phyloP scores from a whole-genome alignment of 768 basidiomycete genomes.

The Boletus edulis region DNA sequence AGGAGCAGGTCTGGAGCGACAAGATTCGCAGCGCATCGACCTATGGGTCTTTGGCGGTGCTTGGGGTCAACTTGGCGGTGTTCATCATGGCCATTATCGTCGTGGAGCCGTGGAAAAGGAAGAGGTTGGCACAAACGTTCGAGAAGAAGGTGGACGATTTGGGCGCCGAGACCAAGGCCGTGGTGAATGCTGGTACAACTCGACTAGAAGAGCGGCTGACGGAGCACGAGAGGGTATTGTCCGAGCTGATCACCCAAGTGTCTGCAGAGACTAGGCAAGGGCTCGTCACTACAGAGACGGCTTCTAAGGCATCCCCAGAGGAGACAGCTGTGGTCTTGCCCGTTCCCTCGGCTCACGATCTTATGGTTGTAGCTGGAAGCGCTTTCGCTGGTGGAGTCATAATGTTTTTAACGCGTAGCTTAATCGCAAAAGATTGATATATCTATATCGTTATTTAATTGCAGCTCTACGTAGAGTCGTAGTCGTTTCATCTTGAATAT shows the following conservation, averaged over 20 bases:
- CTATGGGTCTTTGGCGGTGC: slow-evolving; percentile 83
- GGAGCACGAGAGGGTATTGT: slow-evolving; percentile 41
- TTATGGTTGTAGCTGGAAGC: slow-evolving; percentile 29
- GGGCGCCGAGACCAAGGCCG: slow-evolving; percentile 36
- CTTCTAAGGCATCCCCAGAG: background rate
- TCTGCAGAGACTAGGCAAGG: slow-evolving; percentile 15
- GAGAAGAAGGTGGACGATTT: slow-evolving; percentile 77
- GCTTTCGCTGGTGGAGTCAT: slow-evolving; percentile 28
- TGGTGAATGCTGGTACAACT: slow-evolving; percentile 47
- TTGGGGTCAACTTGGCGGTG: slow-evolving; percentile 85
- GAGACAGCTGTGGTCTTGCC: background rate
- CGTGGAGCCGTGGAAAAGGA: slow-evolving; percentile 97
- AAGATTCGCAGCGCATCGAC: slow-evolving; percentile 96
- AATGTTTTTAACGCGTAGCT: slow-evolving; percentile 18
- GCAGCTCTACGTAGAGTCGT: background rate
- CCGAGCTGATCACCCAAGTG: slow-evolving; percentile 25
- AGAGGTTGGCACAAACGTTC: slow-evolving; percentile 81
- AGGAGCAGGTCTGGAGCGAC: slow-evolving; percentile 99
- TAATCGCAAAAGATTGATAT: slow-evolving; percentile 16
- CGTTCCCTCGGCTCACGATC: slow-evolving; percentile 16
- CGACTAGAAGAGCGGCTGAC: slow-evolving; percentile 49
- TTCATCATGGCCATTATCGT: slow-evolving; percentile 87
- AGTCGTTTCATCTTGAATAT: background rate
- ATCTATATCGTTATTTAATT: slow-evolving; percentile 1
- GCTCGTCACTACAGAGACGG: background rate